Percentiles rank a stretch among this genome's conserved stretches.
phyloP scores from a whole-genome alignment of 345 rosid genomes.

The Excoecaria cochinchinensis region DNA sequence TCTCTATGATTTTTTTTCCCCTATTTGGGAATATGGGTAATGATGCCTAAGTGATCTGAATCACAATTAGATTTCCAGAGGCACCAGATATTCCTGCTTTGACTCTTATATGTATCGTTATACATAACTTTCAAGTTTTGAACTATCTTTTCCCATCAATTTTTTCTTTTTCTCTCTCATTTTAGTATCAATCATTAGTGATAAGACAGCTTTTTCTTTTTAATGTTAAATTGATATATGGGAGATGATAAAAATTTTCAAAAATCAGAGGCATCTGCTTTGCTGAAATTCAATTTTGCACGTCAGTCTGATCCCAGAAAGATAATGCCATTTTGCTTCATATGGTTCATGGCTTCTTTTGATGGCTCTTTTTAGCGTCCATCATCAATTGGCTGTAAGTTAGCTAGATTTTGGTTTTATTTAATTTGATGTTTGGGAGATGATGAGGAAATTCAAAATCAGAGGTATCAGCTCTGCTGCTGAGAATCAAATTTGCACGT shows the following conservation, averaged over 20 bases:
- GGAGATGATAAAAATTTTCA: constrained; percentile 19
- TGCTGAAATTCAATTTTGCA: constrained; percentile 27
- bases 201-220: not conserved
- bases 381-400: not conserved
- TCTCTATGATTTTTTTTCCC: too few species aligned
- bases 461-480: too few species aligned
- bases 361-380: not conserved
- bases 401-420: not conserved
- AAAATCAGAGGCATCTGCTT: constrained; percentile 16
- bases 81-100: not conserved
- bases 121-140: not conserved
- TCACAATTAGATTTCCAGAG: not conserved
- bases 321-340: not conserved
- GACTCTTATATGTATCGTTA: not conserved
- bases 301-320: constrained; percentile 35
- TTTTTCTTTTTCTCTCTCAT: not conserved
- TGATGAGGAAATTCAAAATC: constrained; percentile 6
- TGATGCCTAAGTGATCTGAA: not conserved
- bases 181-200: not conserved
- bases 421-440: constrained; percentile 5
- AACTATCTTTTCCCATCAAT: not conserved
- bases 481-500: too few species aligned
- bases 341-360: not conserved
- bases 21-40: not conserved
- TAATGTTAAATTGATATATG: not conserved